phyloP scores from a whole-genome alignment of 108 stramenopile genomes.

The Cyclotella sp. region DNA sequence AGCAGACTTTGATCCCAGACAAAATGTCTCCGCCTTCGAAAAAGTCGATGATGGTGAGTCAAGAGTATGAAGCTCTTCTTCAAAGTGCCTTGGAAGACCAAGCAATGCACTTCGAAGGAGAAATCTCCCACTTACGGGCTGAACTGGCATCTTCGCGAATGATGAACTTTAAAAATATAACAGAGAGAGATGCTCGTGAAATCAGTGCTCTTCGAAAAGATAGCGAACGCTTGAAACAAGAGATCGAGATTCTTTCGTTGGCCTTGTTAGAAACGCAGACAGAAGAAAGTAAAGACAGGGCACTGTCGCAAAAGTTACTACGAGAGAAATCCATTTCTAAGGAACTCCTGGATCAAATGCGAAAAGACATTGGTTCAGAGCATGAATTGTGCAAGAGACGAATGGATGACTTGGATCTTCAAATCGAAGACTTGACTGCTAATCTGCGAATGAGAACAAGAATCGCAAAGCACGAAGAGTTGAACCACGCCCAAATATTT shows the following conservation, averaged over 20 bases:
- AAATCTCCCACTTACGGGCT: slow-evolving; percentile 72
- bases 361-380: slow-evolving; percentile 62
- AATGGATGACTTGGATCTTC: slow-evolving; percentile 83
- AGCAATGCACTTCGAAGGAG: slow-evolving; percentile 86
- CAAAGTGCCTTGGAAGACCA: slow-evolving; percentile 92
- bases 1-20: background rate
- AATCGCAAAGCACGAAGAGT: slow-evolving; percentile 70
- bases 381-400: slow-evolving; percentile 52
- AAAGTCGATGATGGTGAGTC: slow-evolving; percentile 84
- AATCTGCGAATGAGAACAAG: slow-evolving; percentile 76
- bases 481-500: slow-evolving; percentile 79
- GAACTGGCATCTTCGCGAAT: slow-evolving; percentile 63
- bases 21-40: slow-evolving; percentile 56
- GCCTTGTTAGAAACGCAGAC: slow-evolving; percentile 67
- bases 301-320: slow-evolving; percentile 66
- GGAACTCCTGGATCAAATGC: slow-evolving; percentile 71
- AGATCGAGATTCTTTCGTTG: slow-evolving; percentile 55
- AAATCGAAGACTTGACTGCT: slow-evolving; percentile 82
- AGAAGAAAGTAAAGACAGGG: slow-evolving; percentile 69
- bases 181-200: slow-evolving; percentile 60
- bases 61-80: slow-evolving; percentile 87
- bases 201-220: slow-evolving; percentile 53
- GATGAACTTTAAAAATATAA: slow-evolving; percentile 50
- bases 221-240: slow-evolving; percentile 57
- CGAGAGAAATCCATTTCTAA: slow-evolving; percentile 77